phyloP scores from a whole-genome alignment of 2,329 filamentous ascomycete species.

The Mycocentrospora acerina region DNA sequence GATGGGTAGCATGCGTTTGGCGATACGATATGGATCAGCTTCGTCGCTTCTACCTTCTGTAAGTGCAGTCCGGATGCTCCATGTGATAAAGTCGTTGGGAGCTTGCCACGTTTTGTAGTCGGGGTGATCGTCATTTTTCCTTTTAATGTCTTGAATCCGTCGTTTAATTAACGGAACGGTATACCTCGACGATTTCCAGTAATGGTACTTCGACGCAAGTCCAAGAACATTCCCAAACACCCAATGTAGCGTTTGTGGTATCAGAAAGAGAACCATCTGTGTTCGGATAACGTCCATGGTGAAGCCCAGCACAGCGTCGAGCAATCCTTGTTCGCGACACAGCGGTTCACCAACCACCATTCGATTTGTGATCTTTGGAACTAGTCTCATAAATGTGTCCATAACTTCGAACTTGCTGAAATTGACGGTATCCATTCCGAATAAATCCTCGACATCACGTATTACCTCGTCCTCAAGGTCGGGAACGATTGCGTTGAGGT shows the following conservation, averaged over 20 bases:
- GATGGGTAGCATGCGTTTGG: constrained; percentile 56
- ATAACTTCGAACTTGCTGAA: constrained; percentile 43
- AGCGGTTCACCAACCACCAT: constrained; percentile 49
- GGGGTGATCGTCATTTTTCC: constrained; percentile 45
- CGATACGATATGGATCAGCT: constrained; percentile 51
- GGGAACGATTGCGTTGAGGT: constrained; percentile 41
- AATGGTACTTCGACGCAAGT: constrained; percentile 52
- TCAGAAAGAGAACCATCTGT: constrained; percentile 45
- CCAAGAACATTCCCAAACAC: constrained; percentile 51
- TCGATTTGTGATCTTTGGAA: constrained; percentile 47
- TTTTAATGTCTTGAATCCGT: constrained; percentile 51
- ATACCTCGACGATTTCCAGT: constrained; percentile 46
- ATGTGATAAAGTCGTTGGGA: constrained; percentile 60
- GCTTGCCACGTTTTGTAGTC: constrained; percentile 45
- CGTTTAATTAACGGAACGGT: constrained; percentile 53
- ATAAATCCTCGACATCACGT: constrained; percentile 35
- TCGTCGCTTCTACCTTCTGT: constrained; percentile 49
- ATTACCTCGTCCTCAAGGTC: constrained; percentile 44
- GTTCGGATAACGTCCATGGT: constrained; percentile 50
- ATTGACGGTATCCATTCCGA: constrained; percentile 38
- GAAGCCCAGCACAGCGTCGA: constrained; percentile 53
- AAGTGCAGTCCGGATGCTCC: constrained; percentile 56
- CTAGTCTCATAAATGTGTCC: constrained; percentile 40
- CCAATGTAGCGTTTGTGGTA: constrained; percentile 53
- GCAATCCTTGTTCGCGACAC: constrained; percentile 50